A percentile compares a stretch with the other conserved stretches of the same genome.
Conservation (phyloP, 164 flowering plant genomes). For the Vitis amurensis region DNA sequence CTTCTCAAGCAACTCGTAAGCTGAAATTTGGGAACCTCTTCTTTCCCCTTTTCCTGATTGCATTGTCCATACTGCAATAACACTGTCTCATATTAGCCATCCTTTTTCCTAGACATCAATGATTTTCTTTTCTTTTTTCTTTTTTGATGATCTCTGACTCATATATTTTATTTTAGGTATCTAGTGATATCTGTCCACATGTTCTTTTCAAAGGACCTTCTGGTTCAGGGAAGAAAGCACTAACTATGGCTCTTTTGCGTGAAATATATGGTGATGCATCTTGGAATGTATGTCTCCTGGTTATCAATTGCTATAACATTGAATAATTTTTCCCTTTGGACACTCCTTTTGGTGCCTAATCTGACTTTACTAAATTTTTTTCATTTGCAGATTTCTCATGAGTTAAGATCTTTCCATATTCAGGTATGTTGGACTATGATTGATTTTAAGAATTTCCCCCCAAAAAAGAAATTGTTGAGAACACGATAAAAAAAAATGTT, state of each 20-base stretch:
- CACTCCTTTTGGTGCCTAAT: slow-evolving; percentile 4
- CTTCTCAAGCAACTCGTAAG: slow-evolving; percentile 63
- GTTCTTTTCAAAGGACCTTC: slow-evolving; percentile 68
- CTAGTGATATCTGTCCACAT: slow-evolving; percentile 47
- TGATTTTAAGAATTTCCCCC: neutral
- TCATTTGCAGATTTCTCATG: slow-evolving; percentile 55
- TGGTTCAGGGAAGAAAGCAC: slow-evolving; percentile 68
- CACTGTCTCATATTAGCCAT: no score
- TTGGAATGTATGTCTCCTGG: slow-evolving; percentile 46
- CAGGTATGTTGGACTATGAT: slow-evolving; percentile 37
- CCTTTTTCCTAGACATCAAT: no score
- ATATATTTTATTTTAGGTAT: slow-evolving; percentile 32
- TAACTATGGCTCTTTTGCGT: slow-evolving; percentile 54
- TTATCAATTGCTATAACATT: neutral
- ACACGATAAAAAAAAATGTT: neutral
- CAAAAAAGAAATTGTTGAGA: neutral
- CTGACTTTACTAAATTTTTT: neutral
- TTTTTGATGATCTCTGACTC: neutral
- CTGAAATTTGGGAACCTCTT: neutral
- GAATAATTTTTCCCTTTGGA: neutral
- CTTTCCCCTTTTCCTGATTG: neutral
- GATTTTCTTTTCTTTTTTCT: neutral
- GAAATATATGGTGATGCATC: slow-evolving; percentile 63
- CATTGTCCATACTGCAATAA: neutral
- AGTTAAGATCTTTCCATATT: slow-evolving; percentile 47